Evolutionary conservation across 1,284 basidiomycete genomes (phyloP).

Genomic region (Coniferiporia weirii): DNA sequence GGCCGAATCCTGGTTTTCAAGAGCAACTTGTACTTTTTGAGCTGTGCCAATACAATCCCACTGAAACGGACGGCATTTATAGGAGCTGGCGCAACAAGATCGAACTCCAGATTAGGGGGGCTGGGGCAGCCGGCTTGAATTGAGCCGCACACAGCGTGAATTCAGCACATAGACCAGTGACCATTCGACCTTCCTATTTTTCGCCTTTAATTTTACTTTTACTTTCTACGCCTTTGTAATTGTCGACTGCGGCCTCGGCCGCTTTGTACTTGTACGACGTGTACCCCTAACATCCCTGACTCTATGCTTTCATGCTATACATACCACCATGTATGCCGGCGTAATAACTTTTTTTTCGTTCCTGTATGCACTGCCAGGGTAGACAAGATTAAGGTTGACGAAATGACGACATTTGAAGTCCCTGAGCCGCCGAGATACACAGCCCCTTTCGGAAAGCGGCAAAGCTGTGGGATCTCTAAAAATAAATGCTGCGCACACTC

Average conservation of each 20-base stretch:
- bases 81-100: slow-evolving; percentile 52
- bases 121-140: neutral
- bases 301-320: too few relatives aligned
- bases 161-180: neutral
- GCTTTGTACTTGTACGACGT: neutral
- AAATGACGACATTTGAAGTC: too few relatives aligned
- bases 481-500: too few relatives aligned
- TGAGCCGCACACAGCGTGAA: neutral
- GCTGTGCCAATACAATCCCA: slow-evolving; percentile 65
- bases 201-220: too few relatives aligned
- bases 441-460: too few relatives aligned
- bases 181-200: too few relatives aligned
- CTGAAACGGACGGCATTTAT: slow-evolving; percentile 59
- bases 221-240: neutral
- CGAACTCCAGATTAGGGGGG: slow-evolving; percentile 31
- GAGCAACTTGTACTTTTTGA: slow-evolving; percentile 75
- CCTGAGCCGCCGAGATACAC: too few relatives aligned
- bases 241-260: neutral
- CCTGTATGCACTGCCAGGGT: too few relatives aligned
- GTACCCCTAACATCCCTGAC: neutral
- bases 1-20: slow-evolving; percentile 72
- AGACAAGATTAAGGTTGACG: too few relatives aligned
- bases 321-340: too few relatives aligned
- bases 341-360: neutral
- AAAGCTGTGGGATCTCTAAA: too few relatives aligned